Evolutionary conservation across 169 alveolate species (phyloP).

Genomic region (Plasmodium knowlesi): DNA sequence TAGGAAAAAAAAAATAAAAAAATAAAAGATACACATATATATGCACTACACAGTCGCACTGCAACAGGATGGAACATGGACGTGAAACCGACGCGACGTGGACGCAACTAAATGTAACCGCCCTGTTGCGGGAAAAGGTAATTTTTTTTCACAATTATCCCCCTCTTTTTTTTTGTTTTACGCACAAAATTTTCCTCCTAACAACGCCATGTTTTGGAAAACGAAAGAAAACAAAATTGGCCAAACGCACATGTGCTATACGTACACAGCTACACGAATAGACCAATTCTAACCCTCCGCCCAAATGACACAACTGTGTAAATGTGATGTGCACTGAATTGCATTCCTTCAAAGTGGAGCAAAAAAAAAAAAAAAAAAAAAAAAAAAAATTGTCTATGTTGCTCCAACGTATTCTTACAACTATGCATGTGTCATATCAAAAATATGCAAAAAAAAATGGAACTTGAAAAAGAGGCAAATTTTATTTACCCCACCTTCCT

Average conservation of each 20-base stretch:
- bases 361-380: neutral
- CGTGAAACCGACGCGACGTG: neutral
- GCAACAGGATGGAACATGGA: neutral
- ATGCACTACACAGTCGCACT: neutral
- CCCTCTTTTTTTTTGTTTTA: too few relatives aligned
- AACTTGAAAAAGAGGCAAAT: neutral
- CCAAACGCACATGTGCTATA: neutral
- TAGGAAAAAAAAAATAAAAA: neutral
- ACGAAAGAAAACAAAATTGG: neutral
- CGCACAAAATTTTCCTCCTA: neutral
- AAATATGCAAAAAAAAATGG: neutral
- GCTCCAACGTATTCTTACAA: neutral
- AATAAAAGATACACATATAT: neutral
- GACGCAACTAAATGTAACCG: neutral
- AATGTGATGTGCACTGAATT: constrained; percentile 6
- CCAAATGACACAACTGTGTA: neutral
- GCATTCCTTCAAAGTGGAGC: neutral
- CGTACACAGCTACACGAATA: neutral
- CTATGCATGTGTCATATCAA: neutral
- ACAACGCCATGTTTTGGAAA: neutral
- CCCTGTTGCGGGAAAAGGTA: neutral
- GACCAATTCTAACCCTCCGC: neutral
- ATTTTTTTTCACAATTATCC: neutral
- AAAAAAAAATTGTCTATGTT: neutral
- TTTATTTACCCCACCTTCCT: neutral